Evolutionary conservation across 352 stramenopile genomes (phyloP).

Genomic region (Salisapilia sapeloensis): DNA sequence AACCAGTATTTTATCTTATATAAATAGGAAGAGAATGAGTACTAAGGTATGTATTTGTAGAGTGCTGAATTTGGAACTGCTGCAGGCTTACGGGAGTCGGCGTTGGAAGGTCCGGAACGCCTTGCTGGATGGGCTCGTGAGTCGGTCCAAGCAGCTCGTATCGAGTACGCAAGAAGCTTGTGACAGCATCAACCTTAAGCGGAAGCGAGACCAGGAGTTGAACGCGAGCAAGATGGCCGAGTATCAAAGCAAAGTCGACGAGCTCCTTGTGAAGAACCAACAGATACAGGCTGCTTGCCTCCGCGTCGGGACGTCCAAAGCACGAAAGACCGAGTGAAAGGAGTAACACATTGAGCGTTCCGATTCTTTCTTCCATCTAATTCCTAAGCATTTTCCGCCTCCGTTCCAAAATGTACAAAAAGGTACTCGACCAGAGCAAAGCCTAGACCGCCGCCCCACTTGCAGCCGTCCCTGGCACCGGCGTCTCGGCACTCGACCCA

Average conservation of each 20-base stretch:
- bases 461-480: too few relatives aligned
- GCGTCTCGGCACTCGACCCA: slow-evolving; percentile 4
- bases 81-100: slow-evolving; percentile 55
- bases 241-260: slow-evolving; percentile 34
- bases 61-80: slow-evolving; percentile 58
- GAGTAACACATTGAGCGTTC: too few relatives aligned
- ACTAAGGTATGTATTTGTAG: slow-evolving; percentile 5
- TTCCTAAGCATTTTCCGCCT: too few relatives aligned
- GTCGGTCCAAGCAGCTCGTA: slow-evolving; percentile 27
- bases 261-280: slow-evolving; percentile 48
- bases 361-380: too few relatives aligned
- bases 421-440: too few relatives aligned
- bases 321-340: slow-evolving; percentile 4
- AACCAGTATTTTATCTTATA: slow-evolving; percentile 14
- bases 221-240: slow-evolving; percentile 40
- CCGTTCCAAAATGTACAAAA: too few relatives aligned
- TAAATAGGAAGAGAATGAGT: slow-evolving; percentile 3
- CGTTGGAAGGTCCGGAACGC: slow-evolving; percentile 38
- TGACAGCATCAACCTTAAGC: slow-evolving; percentile 35
- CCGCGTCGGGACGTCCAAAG: too few relatives aligned
- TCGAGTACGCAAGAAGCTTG: slow-evolving; percentile 13
- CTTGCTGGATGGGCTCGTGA: slow-evolving; percentile 45
- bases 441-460: too few relatives aligned
- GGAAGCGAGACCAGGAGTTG: slow-evolving; percentile 50
- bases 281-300: slow-evolving; percentile 10